Conservation (phyloP, 2,329 filamentous ascomycete species). For the Dendrostoma leiphaemia region DNA sequence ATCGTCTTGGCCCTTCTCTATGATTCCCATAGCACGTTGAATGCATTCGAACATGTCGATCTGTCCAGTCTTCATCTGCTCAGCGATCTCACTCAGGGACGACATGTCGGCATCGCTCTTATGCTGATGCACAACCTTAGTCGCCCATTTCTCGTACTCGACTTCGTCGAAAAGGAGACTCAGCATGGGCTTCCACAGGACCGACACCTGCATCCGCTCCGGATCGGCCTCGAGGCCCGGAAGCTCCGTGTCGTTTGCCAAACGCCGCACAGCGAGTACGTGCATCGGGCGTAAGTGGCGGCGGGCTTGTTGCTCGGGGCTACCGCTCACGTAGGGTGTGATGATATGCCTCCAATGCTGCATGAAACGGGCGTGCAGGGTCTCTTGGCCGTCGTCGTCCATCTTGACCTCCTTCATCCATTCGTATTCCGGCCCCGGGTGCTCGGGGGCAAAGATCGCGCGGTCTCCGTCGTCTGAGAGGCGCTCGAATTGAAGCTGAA, state of each 20-base stretch:
- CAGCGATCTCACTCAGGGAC: no score
- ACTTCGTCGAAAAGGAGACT: background rate
- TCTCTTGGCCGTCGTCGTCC: background rate
- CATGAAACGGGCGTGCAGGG: background rate
- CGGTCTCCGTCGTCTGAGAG: background rate
- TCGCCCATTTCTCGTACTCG: background rate
- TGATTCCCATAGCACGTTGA: no score
- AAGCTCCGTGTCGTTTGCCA: background rate
- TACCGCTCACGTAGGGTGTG: no score
- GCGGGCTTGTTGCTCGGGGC: no score
- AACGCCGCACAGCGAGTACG: no score
- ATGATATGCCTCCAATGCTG: no score
- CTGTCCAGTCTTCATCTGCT: no score
- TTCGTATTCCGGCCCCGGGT: background rate
- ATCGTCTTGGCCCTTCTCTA: no score
- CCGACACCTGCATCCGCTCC: background rate
- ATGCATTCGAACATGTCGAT: no score
- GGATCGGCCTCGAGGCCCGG: background rate
- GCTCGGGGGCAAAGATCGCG: background rate
- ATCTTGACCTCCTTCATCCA: background rate
- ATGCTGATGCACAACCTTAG: background rate
- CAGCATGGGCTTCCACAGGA: background rate
- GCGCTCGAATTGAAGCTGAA: background rate
- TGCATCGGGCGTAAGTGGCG: no score
- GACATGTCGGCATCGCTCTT: background rate